A percentile compares a stretch with the other conserved stretches of the same genome.
Conservation (phyloP, 768 basidiomycete species). For the Termitomyces titanicus region DNA sequence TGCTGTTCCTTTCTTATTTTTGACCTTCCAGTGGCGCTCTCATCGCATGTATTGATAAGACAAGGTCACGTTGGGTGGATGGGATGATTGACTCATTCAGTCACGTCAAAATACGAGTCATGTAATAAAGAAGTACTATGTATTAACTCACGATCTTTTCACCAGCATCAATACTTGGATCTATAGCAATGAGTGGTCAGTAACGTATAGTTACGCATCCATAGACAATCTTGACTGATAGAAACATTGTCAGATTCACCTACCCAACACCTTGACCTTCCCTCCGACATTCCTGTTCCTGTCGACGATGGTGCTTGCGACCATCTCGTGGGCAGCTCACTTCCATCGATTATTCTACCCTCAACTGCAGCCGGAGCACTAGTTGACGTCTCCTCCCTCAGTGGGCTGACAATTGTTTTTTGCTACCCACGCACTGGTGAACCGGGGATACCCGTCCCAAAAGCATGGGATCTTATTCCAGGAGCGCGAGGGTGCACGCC, state of each 20-base stretch:
- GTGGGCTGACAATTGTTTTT: slow-evolving; percentile 18
- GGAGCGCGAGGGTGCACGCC: slow-evolving; percentile 22
- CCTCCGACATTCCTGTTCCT: slow-evolving; percentile 16
- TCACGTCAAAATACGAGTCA: background rate
- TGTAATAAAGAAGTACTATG: background rate
- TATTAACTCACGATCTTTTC: background rate
- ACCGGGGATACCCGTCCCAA: slow-evolving; percentile 14
- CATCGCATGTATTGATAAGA: background rate
- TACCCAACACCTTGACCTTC: slow-evolving; percentile 7
- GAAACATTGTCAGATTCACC: background rate
- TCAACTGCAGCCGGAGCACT: slow-evolving; percentile 14
- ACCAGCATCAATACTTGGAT: background rate
- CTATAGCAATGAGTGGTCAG: background rate
- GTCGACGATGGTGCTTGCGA: slow-evolving; percentile 19
- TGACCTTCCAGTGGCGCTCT: background rate
- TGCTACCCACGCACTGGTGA: slow-evolving; percentile 20
- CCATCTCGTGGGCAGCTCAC: slow-evolving; percentile 12
- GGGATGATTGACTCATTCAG: background rate
- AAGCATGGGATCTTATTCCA: slow-evolving; percentile 19
- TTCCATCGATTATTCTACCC: slow-evolving; percentile 12
- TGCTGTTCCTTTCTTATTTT: too few relatives aligned
- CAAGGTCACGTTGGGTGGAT: background rate
- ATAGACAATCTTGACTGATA: background rate
- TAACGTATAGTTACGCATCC: background rate
- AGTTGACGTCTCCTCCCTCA: slow-evolving; percentile 15